These are phyloP conservation scores for Sporothrix inflata DNA, from an alignment of 2,329 filamentous ascomycete species.

Conservation along the genomic window DNA sequence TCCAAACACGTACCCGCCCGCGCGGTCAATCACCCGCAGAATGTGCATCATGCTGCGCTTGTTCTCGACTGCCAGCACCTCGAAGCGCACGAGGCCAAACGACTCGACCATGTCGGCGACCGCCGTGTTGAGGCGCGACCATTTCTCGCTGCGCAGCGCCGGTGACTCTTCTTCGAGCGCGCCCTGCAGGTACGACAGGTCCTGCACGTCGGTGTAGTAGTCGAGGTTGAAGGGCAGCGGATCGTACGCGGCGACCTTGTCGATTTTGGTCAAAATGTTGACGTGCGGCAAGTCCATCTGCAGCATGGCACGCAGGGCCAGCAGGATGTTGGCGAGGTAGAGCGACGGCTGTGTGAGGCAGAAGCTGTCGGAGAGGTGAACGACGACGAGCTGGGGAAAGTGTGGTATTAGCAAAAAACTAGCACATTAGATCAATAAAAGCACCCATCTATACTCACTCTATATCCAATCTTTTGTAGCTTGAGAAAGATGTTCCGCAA, in stretches of 20 bases:
- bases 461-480: constrained; percentile 87
- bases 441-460: constrained; percentile 61
- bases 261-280: constrained; percentile 97
- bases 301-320: constrained; percentile 93
- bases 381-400: constrained; percentile 73
- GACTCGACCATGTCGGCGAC: constrained; percentile 85
- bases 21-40: constrained; percentile 84
- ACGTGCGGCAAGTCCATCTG: constrained; percentile 97
- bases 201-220: constrained; percentile 96
- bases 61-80: constrained; percentile 93
- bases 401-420: constrained; percentile 3
- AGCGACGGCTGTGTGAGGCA: constrained; percentile 90
- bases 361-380: constrained; percentile 93
- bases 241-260: constrained; percentile 84
- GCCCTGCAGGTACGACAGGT: constrained; percentile 81
- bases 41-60: constrained; percentile 96
- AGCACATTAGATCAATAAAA: background rate
- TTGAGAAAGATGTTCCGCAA: constrained; percentile 89
- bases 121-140: constrained; percentile 80
- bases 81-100: constrained; percentile 87
- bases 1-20: constrained; percentile 91
- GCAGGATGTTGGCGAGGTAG: constrained; percentile 90
- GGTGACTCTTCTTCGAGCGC: constrained; percentile 79
- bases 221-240: constrained; percentile 93
- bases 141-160: constrained; percentile 71